phyloP scores from a whole-genome alignment of 2,329 filamentous ascomycete genomes.

The Hypoxylon sp. region DNA sequence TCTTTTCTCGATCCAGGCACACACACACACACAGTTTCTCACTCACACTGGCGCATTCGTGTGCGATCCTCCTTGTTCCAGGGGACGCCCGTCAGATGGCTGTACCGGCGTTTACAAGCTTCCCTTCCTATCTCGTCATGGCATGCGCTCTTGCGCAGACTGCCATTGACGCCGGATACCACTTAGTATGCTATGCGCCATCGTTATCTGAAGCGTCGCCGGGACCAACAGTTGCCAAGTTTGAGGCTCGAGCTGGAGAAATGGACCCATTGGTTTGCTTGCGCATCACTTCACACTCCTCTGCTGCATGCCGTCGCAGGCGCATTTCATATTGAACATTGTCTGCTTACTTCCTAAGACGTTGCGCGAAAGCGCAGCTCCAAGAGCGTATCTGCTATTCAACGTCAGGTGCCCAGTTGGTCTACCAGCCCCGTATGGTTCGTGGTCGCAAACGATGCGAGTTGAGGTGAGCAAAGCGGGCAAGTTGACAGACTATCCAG shows the following conservation, averaged over 20 bases:
- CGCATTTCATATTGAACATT: slow-evolving; percentile 37
- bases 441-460: slow-evolving; percentile 53
- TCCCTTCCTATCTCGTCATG: slow-evolving; percentile 28
- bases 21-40: slow-evolving; percentile 34
- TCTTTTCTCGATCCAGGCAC: slow-evolving; percentile 43
- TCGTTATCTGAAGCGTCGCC: slow-evolving; percentile 29
- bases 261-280: slow-evolving; percentile 34
- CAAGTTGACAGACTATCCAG: slow-evolving; percentile 50
- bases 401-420: slow-evolving; percentile 48
- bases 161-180: slow-evolving; percentile 44
- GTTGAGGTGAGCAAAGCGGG: slow-evolving; percentile 54
- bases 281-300: slow-evolving; percentile 35
- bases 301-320: slow-evolving; percentile 8
- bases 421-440: slow-evolving; percentile 38
- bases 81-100: slow-evolving; percentile 30
- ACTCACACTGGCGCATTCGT: slow-evolving; percentile 37
- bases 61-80: slow-evolving; percentile 43
- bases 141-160: slow-evolving; percentile 37
- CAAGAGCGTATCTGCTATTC: slow-evolving; percentile 14
- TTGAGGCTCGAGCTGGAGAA: slow-evolving; percentile 32
- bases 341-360: slow-evolving; percentile 6
- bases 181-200: slow-evolving; percentile 45
- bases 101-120: slow-evolving; percentile 24
- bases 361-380: slow-evolving; percentile 36
- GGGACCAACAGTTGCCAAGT: slow-evolving; percentile 28